Base-by-base conservation (phyloP, 2,329 filamentous ascomycete species). In the Fusarium clavum region DNA sequence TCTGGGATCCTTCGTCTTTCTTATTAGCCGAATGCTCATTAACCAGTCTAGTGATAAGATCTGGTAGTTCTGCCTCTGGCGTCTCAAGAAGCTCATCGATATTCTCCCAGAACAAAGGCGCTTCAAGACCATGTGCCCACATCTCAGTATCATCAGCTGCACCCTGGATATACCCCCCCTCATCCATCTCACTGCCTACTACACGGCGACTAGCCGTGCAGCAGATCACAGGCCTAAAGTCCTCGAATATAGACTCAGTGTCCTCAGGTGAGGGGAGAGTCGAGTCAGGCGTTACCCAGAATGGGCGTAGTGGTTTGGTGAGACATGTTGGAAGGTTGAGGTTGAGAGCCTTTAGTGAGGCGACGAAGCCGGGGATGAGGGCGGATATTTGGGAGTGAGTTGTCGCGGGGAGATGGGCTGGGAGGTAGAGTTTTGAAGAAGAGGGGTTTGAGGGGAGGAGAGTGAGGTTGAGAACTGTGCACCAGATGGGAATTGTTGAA, bases 401-500 rank as follows among this genome's bases (percentile, higher is more conserved):
- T 48, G 83, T 83, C 6, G 92, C 90, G 14, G 97, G 88, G 29
- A 91, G 88, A 64, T 90, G 86, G 2, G 91, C 89, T 2, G 94
- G 93, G 7, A 92, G 91, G 74, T 90, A 86, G 10, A 98, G 85
- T 3, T 79, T 73, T 74, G 91, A 84, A 3, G 71, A 77, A 11
- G 78, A 66, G 7, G 81, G 77, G 54, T 82, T 71, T 22, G 84
- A 80, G 0, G 92, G 91, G 77, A 97, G 97, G 7, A 98, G 82
- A 5, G 89, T 83, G 48, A 87, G 85, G 80, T 98, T 98, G 74
- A 98, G 81, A 20, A 98, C 93, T 67, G 91, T 89, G 79, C 92
- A 94, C 96, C 96, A 99, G 67, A 97, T 92, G 3, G 96, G 95
- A 27, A 98, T 85, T 0, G 96, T 98, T 80, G 97, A 98, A 74